Evolutionary conservation across 108 stramenopile species (phyloP).

Genomic region (Cyclostephanos tholiformis): DNA sequence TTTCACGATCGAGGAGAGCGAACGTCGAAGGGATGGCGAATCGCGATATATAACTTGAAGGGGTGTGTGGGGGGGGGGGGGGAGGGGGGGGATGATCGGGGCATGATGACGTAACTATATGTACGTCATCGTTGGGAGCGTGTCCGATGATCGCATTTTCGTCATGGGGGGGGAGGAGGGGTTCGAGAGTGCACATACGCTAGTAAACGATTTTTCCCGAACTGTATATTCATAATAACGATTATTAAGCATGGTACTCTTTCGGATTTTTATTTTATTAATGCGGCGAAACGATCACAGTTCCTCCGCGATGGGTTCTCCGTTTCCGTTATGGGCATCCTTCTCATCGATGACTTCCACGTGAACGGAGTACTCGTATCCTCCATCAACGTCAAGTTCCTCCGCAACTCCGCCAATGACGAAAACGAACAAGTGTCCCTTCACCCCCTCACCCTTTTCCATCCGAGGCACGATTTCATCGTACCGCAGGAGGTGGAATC

Average conservation of each 20-base stretch:
- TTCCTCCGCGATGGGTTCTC: neutral
- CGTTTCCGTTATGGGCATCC: neutral
- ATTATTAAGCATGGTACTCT: too few species aligned
- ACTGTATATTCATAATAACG: too few species aligned
- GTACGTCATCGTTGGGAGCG: too few species aligned
- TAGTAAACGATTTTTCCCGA: too few species aligned
- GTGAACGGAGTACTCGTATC: neutral
- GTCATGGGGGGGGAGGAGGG: too few species aligned
- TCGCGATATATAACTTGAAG: neutral
- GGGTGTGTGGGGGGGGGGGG: too few species aligned
- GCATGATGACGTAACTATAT: too few species aligned
- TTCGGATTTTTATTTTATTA: too few species aligned
- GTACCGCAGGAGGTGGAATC: conserved; percentile 52
- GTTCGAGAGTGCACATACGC: too few species aligned
- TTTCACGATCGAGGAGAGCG: neutral
- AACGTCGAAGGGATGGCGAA: neutral
- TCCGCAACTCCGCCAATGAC: conserved; percentile 18
- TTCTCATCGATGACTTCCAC: neutral
- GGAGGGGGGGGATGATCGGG: too few species aligned
- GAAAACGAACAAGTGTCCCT: conserved; percentile 72
- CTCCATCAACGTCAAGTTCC: conserved; percentile 15
- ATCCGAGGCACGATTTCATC: conserved; percentile 64
- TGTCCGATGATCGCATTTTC: too few species aligned
- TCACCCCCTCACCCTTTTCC: conserved; percentile 70
- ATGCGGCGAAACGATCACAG: too few species aligned